A percentile compares a stretch with the other conserved stretches of the same genome.
These are phyloP conservation scores for Penicillium sp. DNA, from an alignment of 2,329 filamentous ascomycete genomes.

Conservation along the genomic window DNA sequence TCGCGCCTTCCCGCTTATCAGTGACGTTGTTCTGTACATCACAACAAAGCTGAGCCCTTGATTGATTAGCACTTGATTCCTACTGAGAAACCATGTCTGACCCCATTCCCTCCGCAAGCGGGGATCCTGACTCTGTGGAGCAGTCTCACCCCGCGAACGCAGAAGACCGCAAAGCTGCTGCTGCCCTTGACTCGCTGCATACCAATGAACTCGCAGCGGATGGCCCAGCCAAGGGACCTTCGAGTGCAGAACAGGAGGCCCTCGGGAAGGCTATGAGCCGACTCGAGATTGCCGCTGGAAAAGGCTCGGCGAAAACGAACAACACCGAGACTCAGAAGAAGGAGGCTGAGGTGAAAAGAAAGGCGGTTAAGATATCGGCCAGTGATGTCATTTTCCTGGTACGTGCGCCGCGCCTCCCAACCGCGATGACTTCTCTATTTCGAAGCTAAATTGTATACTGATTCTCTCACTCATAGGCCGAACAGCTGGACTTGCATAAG, in stretches of 20 bases:
- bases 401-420: constrained; percentile 15
- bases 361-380: constrained; percentile 45
- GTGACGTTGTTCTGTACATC: constrained; percentile 7
- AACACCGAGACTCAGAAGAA: constrained; percentile 28
- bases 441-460: background rate
- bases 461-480: constrained; percentile 31
- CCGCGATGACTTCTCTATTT: background rate
- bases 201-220: constrained; percentile 40
- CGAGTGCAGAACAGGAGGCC: constrained; percentile 46
- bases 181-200: constrained; percentile 49
- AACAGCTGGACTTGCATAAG: constrained; percentile 48
- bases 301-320: constrained; percentile 21
- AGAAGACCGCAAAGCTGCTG: constrained; percentile 52
- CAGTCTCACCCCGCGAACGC: constrained; percentile 42
- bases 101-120: constrained; percentile 40
- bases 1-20: constrained; percentile 8
- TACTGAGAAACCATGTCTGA: constrained; percentile 40
- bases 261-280: constrained; percentile 51
- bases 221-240: constrained; percentile 31
- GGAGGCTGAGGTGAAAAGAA: constrained; percentile 36
- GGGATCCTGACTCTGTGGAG: constrained; percentile 34
- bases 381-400: constrained; percentile 50
- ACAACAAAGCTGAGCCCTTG: background rate
- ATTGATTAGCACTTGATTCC: background rate
- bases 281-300: constrained; percentile 43